phyloP scores from a whole-genome alignment of 164 flowering plant species.

The Brasenia schreberi region DNA sequence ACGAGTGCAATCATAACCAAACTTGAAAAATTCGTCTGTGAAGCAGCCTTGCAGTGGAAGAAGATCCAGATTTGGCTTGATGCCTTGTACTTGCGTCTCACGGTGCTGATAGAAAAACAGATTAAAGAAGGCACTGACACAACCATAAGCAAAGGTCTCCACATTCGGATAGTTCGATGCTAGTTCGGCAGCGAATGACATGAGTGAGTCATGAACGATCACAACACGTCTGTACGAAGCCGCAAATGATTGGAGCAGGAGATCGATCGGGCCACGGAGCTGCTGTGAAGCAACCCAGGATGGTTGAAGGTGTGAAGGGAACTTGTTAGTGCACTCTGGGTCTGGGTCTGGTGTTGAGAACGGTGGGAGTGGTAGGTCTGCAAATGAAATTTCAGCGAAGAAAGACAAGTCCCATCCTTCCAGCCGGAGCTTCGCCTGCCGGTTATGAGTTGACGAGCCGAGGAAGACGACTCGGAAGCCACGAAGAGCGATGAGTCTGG shows the following conservation, averaged over 20 bases:
- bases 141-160: constrained; percentile 39
- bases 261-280: constrained; percentile 34
- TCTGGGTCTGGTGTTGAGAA: constrained; percentile 29
- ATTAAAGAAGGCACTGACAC: constrained; percentile 30
- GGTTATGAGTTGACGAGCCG: constrained; percentile 36
- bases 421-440: constrained; percentile 35
- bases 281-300: constrained; percentile 20
- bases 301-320: constrained; percentile 47
- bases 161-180: constrained; percentile 21
- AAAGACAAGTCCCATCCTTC: constrained; percentile 20
- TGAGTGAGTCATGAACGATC: constrained; percentile 44
- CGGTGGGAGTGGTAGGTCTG: constrained; percentile 26
- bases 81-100: background rate
- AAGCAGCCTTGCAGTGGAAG: constrained; percentile 34
- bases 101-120: constrained; percentile 16
- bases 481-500: constrained; percentile 29
- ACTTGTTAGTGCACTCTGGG: constrained; percentile 23
- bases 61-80: background rate
- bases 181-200: constrained; percentile 51
- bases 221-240: constrained; percentile 15
- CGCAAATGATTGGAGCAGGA: constrained; percentile 25
- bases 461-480: constrained; percentile 32
- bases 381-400: constrained; percentile 30
- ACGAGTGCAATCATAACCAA: constrained; percentile 2
- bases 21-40: constrained; percentile 22